Evolutionary conservation across 331 rosid species (phyloP).

Genomic region (Saraca asoca): DNA sequence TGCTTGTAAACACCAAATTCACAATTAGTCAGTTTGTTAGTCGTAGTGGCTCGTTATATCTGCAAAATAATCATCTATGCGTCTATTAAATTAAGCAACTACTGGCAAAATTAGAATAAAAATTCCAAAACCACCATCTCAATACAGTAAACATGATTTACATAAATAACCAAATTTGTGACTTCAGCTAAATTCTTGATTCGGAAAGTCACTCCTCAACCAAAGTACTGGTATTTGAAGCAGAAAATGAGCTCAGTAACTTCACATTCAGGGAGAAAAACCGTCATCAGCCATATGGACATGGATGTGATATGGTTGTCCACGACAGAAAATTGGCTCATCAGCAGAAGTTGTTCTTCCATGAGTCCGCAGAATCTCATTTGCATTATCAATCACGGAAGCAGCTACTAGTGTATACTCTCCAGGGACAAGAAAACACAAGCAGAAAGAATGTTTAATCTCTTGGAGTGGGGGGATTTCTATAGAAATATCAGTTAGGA

Average conservation of each 20-base stretch:
- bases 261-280: slow-evolving; percentile 26
- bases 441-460: slow-evolving; percentile 68
- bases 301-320: slow-evolving; percentile 86
- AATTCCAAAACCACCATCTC: too few species aligned
- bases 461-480: slow-evolving; percentile 87
- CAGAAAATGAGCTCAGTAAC: neutral
- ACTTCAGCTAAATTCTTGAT: too few species aligned
- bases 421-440: slow-evolving; percentile 91
- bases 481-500: slow-evolving; percentile 68
- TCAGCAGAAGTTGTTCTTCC: slow-evolving; percentile 69
- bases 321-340: slow-evolving; percentile 91
- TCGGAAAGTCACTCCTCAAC: too few species aligned
- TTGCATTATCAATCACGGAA: slow-evolving; percentile 84
- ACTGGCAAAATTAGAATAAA: too few species aligned
- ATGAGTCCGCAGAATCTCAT: slow-evolving; percentile 79
- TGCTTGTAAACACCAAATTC: too few species aligned
- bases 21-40: too few species aligned
- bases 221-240: too few species aligned
- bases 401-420: slow-evolving; percentile 83
- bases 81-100: too few species aligned
- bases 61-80: too few species aligned
- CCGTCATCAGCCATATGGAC: slow-evolving; percentile 61
- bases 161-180: too few species aligned
- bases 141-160: too few species aligned
- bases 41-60: too few species aligned